phyloP scores from a whole-genome alignment of 208 protist species.

The Trypanosomatidae sp. region DNA sequence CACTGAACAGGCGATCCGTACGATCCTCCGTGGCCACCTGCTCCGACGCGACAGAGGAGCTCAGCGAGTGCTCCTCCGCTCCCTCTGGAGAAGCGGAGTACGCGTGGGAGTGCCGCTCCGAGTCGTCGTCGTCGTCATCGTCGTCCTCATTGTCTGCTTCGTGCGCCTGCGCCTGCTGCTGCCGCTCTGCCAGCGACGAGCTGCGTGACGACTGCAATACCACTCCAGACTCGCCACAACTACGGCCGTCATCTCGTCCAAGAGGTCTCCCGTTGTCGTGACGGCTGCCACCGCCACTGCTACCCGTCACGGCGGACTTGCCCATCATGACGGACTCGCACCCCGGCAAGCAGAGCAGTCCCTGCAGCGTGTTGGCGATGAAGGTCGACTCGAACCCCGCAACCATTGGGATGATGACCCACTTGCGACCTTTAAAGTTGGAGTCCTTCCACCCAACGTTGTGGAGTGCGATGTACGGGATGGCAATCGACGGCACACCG shows the following conservation, averaged over 20 bases:
- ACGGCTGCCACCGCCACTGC: neutral
- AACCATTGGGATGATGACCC: constrained; percentile 55
- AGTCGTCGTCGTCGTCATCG: neutral
- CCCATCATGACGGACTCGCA: constrained; percentile 53
- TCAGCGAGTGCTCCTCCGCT: constrained; percentile 2
- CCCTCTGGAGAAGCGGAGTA: neutral
- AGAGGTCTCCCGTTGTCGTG: neutral
- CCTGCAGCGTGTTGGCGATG: constrained; percentile 45
- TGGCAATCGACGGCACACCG: constrained; percentile 18
- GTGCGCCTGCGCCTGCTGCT: neutral
- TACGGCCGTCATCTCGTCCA: neutral
- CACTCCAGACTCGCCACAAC: neutral
- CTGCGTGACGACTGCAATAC: neutral
- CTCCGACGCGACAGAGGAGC: constrained; percentile 1
- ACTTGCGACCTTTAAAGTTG: constrained; percentile 24
- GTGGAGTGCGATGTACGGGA: constrained; percentile 46
- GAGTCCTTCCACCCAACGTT: constrained; percentile 20
- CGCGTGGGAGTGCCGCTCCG: neutral
- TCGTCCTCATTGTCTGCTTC: neutral
- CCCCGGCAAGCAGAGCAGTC: constrained; percentile 49
- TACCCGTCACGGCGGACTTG: constrained; percentile 2
- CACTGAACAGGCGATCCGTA: neutral
- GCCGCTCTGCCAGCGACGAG: neutral
- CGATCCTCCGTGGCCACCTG: neutral
- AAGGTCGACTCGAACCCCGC: constrained; percentile 43